Base-by-base conservation (phyloP, 169 alveolate species). In the Cryptosporidium ryanae region DNA sequence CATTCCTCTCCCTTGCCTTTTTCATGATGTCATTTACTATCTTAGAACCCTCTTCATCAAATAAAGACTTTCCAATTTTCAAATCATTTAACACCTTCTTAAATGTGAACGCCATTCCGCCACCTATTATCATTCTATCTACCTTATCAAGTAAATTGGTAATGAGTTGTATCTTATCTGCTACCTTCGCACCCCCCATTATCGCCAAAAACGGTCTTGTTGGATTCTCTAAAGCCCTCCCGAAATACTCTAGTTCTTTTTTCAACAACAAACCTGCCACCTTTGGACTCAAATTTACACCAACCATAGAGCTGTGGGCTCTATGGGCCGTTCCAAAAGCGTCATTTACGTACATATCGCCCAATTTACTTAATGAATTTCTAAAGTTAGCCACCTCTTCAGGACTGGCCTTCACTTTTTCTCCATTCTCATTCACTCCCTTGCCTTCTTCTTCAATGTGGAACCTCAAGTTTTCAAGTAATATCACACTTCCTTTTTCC, bases 321-420 rank as follows among this genome's bases (percentile, higher is more conserved):
- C 99, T 94, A 82, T 98, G 99, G 17, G 99, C 98, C 18, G 99
- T 96, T 12, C 99, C 99, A 84, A 98, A 98, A 27, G 99, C 99
- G 90, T 98, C 99, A 90, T 98, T 98, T 27, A 98, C 96, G 93
- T 90, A 98, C 15, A 98, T 63, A 67, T 98, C 99, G 25, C 98
- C 99, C 48, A 96, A 93, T 89, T 91, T 68, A 38, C 98, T 97
- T 82, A 98, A 94, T 17, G 92, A 81, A 17, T 92, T 94, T 83
- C 99, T 93, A 96, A 98, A 97, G 32, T 66, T 92, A 23, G 82
- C 93, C 44, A 97, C 93, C 21, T 87, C 92, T 43, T 93, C 98
- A 84, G 91, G 43, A 61, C 70, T 92, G 29, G 94, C 96, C 89
- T 96, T 97, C 61, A 96, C 94, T 90, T 96, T 95, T 90, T 96